Percentiles rank a stretch among this genome's conserved stretches.
phyloP scores from a whole-genome alignment of 129 eudicot genomes.

The Calendula officinalis region DNA sequence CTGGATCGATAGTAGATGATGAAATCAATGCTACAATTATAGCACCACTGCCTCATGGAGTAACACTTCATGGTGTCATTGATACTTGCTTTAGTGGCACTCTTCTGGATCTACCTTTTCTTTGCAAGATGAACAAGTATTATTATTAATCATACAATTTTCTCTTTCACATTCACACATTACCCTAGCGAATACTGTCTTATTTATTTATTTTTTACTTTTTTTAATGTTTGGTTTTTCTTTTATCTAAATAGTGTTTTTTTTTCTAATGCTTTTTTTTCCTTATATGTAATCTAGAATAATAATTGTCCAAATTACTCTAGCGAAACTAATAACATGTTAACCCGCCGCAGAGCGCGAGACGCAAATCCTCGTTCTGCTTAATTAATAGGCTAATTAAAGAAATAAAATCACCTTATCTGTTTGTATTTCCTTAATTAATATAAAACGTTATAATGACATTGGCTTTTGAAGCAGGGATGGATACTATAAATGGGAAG shows the following conservation, averaged over 20 bases:
- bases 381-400: no score
- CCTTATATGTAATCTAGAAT: no score
- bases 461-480: slow-evolving; percentile 32
- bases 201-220: no score
- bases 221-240: no score
- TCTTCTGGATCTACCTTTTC: slow-evolving; percentile 54
- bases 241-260: no score
- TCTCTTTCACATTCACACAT: not conserved
- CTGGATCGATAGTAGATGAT: slow-evolving; percentile 62
- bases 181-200: not conserved
- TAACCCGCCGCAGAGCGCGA: no score
- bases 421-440: not conserved
- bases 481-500: slow-evolving; percentile 59
- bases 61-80: slow-evolving; percentile 57
- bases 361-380: no score
- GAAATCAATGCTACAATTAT: slow-evolving; percentile 67
- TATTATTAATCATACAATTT: slow-evolving; percentile 1
- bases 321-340: no score
- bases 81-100: slow-evolving; percentile 78
- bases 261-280: no score
- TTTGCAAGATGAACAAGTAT: slow-evolving; percentile 57
- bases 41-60: slow-evolving; percentile 67
- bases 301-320: no score
- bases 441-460: not conserved
- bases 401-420: no score